Evolutionary conservation across 2,329 filamentous ascomycete species (phyloP), one percentile per base, ranked within the genome.

Genomic region (Colletotrichum lentis): DNA sequence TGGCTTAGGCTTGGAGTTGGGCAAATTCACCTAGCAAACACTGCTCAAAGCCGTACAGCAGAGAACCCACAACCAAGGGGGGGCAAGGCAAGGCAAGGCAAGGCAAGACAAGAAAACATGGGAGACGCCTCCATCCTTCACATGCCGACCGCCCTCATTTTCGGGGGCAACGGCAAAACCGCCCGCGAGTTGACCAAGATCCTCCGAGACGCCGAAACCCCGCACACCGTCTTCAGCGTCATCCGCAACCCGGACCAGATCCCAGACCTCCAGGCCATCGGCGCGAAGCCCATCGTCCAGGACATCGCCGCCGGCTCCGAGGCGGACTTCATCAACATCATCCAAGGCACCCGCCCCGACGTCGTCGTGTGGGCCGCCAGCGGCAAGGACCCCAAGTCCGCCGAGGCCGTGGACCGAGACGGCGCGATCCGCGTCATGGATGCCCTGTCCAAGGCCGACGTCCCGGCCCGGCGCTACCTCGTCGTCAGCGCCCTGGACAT

Each of bases 351-450:
- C 20, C 70, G 74, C 16, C 78, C 80, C 2, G 73, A 76, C 46
- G 64, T 73, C 5, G 71, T 79, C 20, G 72, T 80, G 49, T 79
- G 77, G 75, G 72, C 74, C 5, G 78, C 78, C 27, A 71, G 77
- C 66, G 65, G 65, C 62, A 68, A 68, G 62, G 78, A 78, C 20
- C 76, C 80, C 2, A 78, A 78, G 44, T 76, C 82, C 27, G 83
- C 82, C 18, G 73, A 76, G 39, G 75, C 77, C 18, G 81, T 85
- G 31, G 82, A 85, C 71, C 73, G 79, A 35, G 79, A 81, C 62
- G 82, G 78, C 14, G 83, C 82, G 5, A 80, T 84, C 67, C 77
- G 77, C 64, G 76, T 76, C 69, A 82, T 84, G 74, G 79, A 83
- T 44, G 82, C 83, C 1, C 76, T 80, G 1, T 78, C 78, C 5